Evolutionary conservation across 805 yeast species (phyloP).

Genomic region (Priceomyces castillae): DNA sequence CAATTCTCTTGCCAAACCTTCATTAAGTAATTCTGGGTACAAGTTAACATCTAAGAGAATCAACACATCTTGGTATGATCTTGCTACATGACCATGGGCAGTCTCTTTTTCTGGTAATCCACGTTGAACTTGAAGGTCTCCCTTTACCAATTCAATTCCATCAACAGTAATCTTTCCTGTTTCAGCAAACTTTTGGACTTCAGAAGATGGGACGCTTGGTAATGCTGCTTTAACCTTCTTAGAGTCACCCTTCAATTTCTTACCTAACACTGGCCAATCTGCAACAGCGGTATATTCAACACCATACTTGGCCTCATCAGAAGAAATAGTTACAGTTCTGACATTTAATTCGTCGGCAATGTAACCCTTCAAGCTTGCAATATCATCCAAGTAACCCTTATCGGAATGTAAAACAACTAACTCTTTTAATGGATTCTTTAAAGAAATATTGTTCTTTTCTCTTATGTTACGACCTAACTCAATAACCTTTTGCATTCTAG

Average conservation of each 20-base stretch:
- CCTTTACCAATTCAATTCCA: conserved; percentile 81
- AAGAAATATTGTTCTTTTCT: conserved; percentile 89
- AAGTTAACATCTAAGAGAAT: conserved; percentile 84
- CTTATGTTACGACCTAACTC: conserved; percentile 95
- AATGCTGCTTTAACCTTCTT: conserved; percentile 92
- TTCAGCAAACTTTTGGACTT: conserved; percentile 71
- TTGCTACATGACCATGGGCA: conserved; percentile 74
- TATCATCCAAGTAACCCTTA: conserved; percentile 66
- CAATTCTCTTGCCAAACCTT: conserved; percentile 95
- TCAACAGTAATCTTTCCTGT: conserved; percentile 80
- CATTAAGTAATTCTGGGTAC: conserved; percentile 84
- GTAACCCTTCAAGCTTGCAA: conserved; percentile 73
- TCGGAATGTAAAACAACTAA: conserved; percentile 85
- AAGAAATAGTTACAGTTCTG: conserved; percentile 79
- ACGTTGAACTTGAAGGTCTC: conserved; percentile 87
- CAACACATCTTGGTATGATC: conserved; percentile 87
- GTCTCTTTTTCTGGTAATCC: conserved; percentile 72
- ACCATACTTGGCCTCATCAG: conserved; percentile 87
- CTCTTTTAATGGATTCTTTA: conserved; percentile 91
- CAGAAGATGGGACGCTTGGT: conserved; percentile 75
- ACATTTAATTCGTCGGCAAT: conserved; percentile 90
- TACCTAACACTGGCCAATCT: conserved; percentile 98
- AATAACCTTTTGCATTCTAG: conserved; percentile 95
- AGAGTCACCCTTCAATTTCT: conserved; percentile 91
- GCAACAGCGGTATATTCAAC: conserved; percentile 94